Evolutionary conservation across 225 moss, liverwort and hornwort genomes (phyloP), one percentile per base, ranked within the genome.

Genomic region (Polytrichum formosum): DNA sequence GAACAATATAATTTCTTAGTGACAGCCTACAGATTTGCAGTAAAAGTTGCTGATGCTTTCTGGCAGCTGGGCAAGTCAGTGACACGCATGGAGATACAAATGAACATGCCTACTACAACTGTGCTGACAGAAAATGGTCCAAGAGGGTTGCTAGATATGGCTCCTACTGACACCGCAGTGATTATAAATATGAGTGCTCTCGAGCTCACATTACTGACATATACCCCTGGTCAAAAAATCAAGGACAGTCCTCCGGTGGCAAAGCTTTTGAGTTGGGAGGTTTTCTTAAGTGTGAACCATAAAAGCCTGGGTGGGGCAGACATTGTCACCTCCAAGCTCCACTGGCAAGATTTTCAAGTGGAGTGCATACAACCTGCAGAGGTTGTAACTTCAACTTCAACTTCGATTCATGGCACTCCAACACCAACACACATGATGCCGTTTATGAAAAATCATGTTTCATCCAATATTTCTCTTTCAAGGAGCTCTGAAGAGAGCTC

Each of bases 301-400:
- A 89, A 89, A 73, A 90, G 80, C 59, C 56, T 97, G 33, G 90
- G 83, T 60, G 93, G 89, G 71, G 92, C 88, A 56, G 89, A 88
- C 29, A 83, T 84, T 77, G 62, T 92, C 26, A 86, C 90, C 25
- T 91, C 92, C 28, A 85, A 86, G 31, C 79, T 97, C 55, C 70
- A 81, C 72, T 97, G 91, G 80, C 86, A 92, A 76, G 96, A 92
- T 30, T 75, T 97, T 59, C 78, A 82, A 60, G 82, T 97, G 64
- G 96, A 97, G 65, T 97, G 87, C 61, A 82, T 83, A 71, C 90
- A 92, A 69, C 87, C 81, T 67, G 83, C 84, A 55, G 53, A 81
- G 9, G 30, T 63, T 65, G 30, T 61, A 31, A 56, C 46, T 46
- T 46, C 46, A 35, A 35, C 35, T 35, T 35, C 35, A 46, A 46